Percentiles rank a stretch among this genome's conserved stretches.
Conservation (phyloP, 257 asterid species). For the Salvia splendens region DNA sequence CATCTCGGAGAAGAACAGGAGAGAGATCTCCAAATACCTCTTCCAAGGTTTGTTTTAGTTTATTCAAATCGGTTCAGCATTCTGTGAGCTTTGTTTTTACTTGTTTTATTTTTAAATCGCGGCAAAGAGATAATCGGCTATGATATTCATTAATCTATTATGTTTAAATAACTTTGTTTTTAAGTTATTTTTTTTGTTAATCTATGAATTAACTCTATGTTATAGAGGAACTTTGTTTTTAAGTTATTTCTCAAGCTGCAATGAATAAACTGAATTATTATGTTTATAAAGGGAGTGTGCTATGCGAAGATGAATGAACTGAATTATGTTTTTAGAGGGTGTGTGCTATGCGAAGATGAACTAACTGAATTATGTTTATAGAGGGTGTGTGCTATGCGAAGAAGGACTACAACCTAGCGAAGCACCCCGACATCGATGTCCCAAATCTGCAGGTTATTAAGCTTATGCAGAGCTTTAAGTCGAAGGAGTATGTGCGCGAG, state of each 20-base stretch:
- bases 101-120: too few relatives aligned
- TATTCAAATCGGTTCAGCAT: not conserved
- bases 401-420: conserved; percentile 44
- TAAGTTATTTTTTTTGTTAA: not conserved
- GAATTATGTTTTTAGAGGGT: conserved; percentile 13
- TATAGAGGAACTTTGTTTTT: too few relatives aligned
- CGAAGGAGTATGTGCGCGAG: conserved; percentile 84
- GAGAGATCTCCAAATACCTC: conserved; percentile 92
- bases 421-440: conserved; percentile 74
- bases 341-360: conserved; percentile 75
- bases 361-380: not conserved
- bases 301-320: too few relatives aligned
- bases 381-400: conserved; percentile 92
- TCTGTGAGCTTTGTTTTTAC: not conserved
- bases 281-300: too few relatives aligned
- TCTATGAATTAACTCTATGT: too few relatives aligned
- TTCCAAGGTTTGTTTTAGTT: conserved; percentile 55
- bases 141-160: too few relatives aligned
- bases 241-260: too few relatives aligned
- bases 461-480: conserved; percentile 98
- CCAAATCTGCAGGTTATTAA: conserved; percentile 93
- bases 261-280: too few relatives aligned
- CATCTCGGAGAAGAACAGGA: conserved; percentile 80
- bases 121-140: too few relatives aligned
- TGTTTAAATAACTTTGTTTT: not conserved